phyloP scores from a whole-genome alignment of 176 grass and related monocot species.

The Guadua angustifolia region DNA sequence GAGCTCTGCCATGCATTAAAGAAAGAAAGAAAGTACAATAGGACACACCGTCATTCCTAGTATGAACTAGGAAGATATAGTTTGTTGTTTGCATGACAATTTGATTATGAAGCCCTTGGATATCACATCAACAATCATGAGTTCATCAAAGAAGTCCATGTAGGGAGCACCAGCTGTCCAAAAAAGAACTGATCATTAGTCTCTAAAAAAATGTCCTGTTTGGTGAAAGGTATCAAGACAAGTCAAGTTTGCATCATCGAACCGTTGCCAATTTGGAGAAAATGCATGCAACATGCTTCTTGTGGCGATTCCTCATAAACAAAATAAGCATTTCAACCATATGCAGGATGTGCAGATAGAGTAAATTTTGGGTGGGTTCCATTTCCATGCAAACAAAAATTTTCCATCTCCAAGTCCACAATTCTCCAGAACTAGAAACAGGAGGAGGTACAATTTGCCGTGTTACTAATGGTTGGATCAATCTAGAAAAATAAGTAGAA shows the following conservation, averaged over 20 bases:
- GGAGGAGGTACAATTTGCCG: not conserved
- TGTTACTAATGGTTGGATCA: not conserved
- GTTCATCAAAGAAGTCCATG: not conserved
- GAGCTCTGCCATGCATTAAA: no score
- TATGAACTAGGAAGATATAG: constrained; percentile 23
- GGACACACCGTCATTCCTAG: not conserved
- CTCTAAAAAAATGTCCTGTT: not conserved
- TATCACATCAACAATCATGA: constrained; percentile 28
- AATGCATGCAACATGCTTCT: not conserved
- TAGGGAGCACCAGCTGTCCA: not conserved
- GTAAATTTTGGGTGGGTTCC: not conserved
- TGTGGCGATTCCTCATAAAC: not conserved
- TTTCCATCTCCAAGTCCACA: not conserved
- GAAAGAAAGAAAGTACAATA: no score
- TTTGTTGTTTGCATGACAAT: not conserved
- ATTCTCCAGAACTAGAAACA: not conserved
- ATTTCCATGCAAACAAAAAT: constrained; percentile 20
- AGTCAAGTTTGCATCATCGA: not conserved
- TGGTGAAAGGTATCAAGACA: not conserved
- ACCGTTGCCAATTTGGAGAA: not conserved
- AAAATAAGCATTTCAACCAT: not conserved
- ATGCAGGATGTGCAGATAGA: not conserved
- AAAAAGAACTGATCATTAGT: not conserved
- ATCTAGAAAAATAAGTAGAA: constrained; percentile 3
- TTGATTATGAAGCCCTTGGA: not conserved